Evolutionary conservation across 805 yeast genomes (phyloP), one percentile per base, ranked within the genome.

Genomic region (Candida takata): DNA sequence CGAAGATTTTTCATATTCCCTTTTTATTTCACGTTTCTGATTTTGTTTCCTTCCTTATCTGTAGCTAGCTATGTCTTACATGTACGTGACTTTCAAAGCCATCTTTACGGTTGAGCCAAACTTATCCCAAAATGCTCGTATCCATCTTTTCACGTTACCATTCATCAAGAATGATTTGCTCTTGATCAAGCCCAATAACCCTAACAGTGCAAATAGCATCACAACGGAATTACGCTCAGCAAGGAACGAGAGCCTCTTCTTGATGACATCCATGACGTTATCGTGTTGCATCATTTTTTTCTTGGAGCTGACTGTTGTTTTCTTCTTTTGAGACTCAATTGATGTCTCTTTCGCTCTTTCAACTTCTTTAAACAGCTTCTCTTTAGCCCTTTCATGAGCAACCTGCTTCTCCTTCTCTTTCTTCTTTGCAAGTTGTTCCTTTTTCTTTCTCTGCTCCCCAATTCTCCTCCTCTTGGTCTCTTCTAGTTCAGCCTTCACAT

Each of bases 81-180:
- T 43, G 36, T 53, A 53, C 2, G 57, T 49, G 5, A 53, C 55
- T 18, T 46, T 36, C 27, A 53, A 43, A 1, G 55, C 57, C 57
- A 53, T 53, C 26, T 43, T 34, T 1, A 45, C 15, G 0, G 56
- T 52, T 4, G 36, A 14, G 2, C 21, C 7, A 4, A 47, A 5
- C 18, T 45, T 50, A 1, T 16, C 35, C 53, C 53, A 49, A 8
- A 49, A 14, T 1, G 23, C 12, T 2, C 26, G 24, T 2, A 43
- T 9, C 14, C 18, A 11, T 14, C 35, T 35, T 35, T 45, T 45
- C 11, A 47, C 3, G 14, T 37, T 41, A 8, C 31, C 28, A 35
- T 42, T 48, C 12, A 41, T 8, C 2, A 35, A 21, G n/a, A 45
- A n/a, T 3, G 35, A 28, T 19, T 38, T 29, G 16, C 38, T 40